phyloP scores from a whole-genome alignment of 2,329 filamentous ascomycete genomes.

The Fusarium setosum region DNA sequence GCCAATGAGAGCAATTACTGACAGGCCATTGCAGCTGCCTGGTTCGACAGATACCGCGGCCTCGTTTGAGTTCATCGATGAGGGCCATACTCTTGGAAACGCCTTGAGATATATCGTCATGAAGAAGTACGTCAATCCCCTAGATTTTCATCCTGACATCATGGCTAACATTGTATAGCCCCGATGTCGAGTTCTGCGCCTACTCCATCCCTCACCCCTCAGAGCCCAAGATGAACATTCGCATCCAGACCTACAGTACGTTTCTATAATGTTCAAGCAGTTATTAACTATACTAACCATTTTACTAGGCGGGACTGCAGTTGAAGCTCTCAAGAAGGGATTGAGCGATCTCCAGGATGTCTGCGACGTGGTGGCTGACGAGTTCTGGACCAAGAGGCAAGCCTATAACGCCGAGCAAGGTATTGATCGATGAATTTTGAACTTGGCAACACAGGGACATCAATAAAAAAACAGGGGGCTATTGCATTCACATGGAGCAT shows the following conservation, averaged over 20 bases:
- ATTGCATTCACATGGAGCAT: constrained; percentile 40
- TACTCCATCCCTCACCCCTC: constrained; percentile 98
- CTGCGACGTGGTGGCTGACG: constrained; percentile 93
- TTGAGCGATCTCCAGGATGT: constrained; percentile 89
- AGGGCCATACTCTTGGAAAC: constrained; percentile 96
- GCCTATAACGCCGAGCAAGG: constrained; percentile 49
- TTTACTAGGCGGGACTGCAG: constrained; percentile 78
- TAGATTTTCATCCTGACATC: too few species aligned
- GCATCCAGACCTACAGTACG: constrained; percentile 96
- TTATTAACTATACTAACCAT: constrained; percentile 14
- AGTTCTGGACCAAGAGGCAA: constrained; percentile 74
- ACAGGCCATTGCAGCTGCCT: constrained; percentile 70
- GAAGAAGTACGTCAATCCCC: constrained; percentile 84
- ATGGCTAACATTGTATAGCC: constrained; percentile 64
- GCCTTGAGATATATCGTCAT: constrained; percentile 95
- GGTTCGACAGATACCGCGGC: constrained; percentile 89
- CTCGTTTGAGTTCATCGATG: constrained; percentile 92
- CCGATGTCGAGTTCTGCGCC: constrained; percentile 96
- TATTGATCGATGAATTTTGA: constrained; percentile 45
- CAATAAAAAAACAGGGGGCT: constrained; percentile 16
- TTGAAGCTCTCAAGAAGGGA: constrained; percentile 90
- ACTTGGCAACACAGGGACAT: constrained; percentile 3
- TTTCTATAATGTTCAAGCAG: constrained; percentile 16
- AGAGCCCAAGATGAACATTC: constrained; percentile 94
- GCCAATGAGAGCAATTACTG: background rate